Evolutionary conservation across 2,329 filamentous ascomycete species (phyloP).

Genomic region (Colletotrichum sp.): DNA sequence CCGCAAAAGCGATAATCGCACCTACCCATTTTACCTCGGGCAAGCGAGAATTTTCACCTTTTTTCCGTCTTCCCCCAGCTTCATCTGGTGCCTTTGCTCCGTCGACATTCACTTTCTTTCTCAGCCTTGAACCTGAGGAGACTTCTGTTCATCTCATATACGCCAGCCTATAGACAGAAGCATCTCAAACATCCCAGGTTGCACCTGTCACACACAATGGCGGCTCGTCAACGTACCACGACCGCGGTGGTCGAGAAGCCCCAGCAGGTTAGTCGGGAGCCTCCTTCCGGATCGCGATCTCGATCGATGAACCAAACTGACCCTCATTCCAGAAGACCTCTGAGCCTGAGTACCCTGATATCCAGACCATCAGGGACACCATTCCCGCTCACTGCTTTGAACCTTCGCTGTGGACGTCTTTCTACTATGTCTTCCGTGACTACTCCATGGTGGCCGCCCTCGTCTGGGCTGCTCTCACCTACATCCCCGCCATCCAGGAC

Average conservation of each 20-base stretch:
- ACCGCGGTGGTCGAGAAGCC: slow-evolving; percentile 21
- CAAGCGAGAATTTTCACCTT: slow-evolving; percentile 1
- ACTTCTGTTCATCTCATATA: slow-evolving; percentile 10
- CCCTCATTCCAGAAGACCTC: not conserved
- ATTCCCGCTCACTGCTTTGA: slow-evolving; percentile 69
- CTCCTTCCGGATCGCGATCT: not conserved
- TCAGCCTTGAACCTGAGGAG: not conserved
- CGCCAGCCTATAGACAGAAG: not conserved
- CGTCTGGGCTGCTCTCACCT: slow-evolving; percentile 55
- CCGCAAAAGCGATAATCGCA: not conserved
- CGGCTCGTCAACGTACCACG: slow-evolving; percentile 12
- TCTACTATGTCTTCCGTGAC: slow-evolving; percentile 63
- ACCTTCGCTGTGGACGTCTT: slow-evolving; percentile 54
- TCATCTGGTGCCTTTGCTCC: not conserved
- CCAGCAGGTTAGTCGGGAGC: slow-evolving; percentile 9
- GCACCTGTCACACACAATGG: slow-evolving; percentile 3
- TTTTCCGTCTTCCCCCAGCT: not conserved
- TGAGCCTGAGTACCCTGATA: slow-evolving; percentile 44
- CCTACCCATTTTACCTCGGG: slow-evolving; percentile 2
- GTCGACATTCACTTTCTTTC: not conserved
- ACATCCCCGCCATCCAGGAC: slow-evolving; percentile 56
- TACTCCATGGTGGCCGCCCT: slow-evolving; percentile 52
- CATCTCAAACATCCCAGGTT: not conserved
- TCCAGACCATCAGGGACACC: slow-evolving; percentile 53
- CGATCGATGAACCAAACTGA: not conserved